These are phyloP conservation scores for Yamadazyma sp. DNA, from an alignment of 1,139 yeast genomes.

Conservation along the genomic window DNA sequence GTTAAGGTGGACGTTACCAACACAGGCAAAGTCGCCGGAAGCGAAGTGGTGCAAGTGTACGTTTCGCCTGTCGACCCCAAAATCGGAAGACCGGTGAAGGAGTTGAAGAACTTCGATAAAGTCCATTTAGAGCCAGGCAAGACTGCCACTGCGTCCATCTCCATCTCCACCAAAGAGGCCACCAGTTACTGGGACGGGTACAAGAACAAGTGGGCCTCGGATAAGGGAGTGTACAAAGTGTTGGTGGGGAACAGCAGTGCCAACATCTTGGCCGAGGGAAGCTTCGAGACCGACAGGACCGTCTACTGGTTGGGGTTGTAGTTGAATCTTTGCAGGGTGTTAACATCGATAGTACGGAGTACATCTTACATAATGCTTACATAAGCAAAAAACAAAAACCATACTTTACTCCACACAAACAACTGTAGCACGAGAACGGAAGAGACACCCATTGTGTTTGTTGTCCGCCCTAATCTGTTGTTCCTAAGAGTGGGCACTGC, in stretches of 20 bases:
- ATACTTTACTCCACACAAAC: too few relatives aligned
- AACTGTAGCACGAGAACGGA: too few relatives aligned
- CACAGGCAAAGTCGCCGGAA: conserved; percentile 40
- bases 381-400: too few relatives aligned
- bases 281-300: conserved; percentile 30
- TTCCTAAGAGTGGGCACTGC: too few relatives aligned
- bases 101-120: conserved; percentile 56
- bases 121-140: conserved; percentile 44
- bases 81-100: conserved; percentile 54
- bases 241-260: conserved; percentile 42
- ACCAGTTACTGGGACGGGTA: conserved; percentile 55
- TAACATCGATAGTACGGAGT: too few relatives aligned
- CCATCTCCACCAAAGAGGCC: conserved; percentile 46
- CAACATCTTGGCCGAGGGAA: conserved; percentile 27
- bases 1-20: conserved; percentile 43
- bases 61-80: conserved; percentile 37
- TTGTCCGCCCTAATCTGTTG: too few relatives aligned
- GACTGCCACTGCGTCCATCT: conserved; percentile 32
- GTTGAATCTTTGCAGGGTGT: too few relatives aligned
- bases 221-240: conserved; percentile 49
- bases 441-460: too few relatives aligned
- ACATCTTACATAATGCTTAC: too few relatives aligned
- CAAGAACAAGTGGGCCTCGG: conserved; percentile 50
- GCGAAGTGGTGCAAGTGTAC: conserved; percentile 50
- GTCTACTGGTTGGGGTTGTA: conserved; percentile 24